These are phyloP conservation scores for Backusella luteola DNA, from an alignment of 192 early-diverging fungal species.

Conservation along the genomic window DNA sequence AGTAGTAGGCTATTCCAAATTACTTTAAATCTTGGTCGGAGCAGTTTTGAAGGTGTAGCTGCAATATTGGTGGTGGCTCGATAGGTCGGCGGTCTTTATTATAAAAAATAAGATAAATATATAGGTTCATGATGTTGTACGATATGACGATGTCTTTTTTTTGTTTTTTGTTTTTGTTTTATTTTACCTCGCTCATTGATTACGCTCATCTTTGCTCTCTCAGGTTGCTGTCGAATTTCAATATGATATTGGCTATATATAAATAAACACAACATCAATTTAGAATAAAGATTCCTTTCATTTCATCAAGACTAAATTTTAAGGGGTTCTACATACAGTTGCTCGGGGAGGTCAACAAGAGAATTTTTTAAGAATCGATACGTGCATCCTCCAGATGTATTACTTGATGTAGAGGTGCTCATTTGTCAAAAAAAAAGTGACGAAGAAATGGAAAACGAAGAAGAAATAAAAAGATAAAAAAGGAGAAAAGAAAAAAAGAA, in stretches of 20 bases:
- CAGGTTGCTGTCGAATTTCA: conserved; percentile 29
- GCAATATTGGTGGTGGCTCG: conserved; percentile 38
- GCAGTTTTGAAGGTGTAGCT: conserved; percentile 21
- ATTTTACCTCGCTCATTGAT: conserved; percentile 32
- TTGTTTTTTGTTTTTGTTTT: not conserved
- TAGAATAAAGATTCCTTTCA: not conserved
- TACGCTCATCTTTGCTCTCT: conserved; percentile 30
- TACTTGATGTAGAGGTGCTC: not conserved
- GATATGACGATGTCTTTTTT: not conserved
- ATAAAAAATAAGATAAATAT: not conserved
- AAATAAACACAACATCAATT: not conserved
- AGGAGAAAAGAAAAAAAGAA: not conserved
- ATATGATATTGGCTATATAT: conserved; percentile 18
- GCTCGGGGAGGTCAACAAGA: not conserved
- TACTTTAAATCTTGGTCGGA: conserved; percentile 29
- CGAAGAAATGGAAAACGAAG: not conserved
- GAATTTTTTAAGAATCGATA: not conserved
- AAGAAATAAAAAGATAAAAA: conserved; percentile 6
- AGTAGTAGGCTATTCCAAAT: not conserved
- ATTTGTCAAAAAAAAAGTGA: not conserved
- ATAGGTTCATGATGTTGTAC: not conserved
- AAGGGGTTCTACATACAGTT: not conserved
- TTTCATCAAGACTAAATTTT: not conserved
- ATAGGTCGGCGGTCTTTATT: conserved; percentile 35
- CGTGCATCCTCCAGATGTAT: not conserved